These are phyloP conservation scores for Agaricus sinodeliciosus DNA, from an alignment of 768 basidiomycete species.

Conservation along the genomic window DNA sequence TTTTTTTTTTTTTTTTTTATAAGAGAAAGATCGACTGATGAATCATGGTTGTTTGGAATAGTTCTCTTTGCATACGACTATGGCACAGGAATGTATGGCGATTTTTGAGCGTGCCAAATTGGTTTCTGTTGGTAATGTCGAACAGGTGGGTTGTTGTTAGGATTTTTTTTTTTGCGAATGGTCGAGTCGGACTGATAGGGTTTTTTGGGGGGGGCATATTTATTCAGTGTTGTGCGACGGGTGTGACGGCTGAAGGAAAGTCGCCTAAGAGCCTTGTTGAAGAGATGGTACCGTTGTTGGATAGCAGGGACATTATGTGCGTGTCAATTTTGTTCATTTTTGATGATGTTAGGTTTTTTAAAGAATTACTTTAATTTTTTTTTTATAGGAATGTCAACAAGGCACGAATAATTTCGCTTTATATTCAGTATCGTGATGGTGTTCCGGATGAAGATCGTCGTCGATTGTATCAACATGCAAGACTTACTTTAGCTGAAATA, in stretches of 20 bases:
- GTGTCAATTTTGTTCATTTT: constrained; percentile 15
- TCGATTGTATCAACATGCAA: constrained; percentile 91
- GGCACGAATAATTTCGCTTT: constrained; percentile 93
- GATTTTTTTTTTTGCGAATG: neutral
- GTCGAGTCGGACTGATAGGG: too few species aligned
- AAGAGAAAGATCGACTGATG: neutral
- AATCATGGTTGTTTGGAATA: constrained; percentile 22
- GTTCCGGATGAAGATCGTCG: constrained; percentile 98
- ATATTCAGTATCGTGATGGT: constrained; percentile 91
- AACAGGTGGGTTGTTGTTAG: constrained; percentile 65
- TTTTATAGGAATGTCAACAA: constrained; percentile 76
- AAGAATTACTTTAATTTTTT: constrained; percentile 1
- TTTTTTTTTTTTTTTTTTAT: neutral
- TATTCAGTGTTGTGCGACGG: constrained; percentile 85
- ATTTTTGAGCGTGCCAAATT: constrained; percentile 88
- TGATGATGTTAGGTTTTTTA: neutral
- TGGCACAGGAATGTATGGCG: constrained; percentile 97
- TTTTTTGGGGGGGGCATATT: too few species aligned
- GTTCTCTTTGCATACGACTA: constrained; percentile 95
- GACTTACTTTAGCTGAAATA: constrained; percentile 81
- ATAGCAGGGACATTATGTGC: constrained; percentile 79
- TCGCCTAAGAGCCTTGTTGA: constrained; percentile 92
- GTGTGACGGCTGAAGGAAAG: constrained; percentile 86
- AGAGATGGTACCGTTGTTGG: constrained; percentile 96
- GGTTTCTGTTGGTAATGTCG: constrained; percentile 76